Conservation (phyloP, 345 rosid genomes). For the Boechera stricta region DNA sequence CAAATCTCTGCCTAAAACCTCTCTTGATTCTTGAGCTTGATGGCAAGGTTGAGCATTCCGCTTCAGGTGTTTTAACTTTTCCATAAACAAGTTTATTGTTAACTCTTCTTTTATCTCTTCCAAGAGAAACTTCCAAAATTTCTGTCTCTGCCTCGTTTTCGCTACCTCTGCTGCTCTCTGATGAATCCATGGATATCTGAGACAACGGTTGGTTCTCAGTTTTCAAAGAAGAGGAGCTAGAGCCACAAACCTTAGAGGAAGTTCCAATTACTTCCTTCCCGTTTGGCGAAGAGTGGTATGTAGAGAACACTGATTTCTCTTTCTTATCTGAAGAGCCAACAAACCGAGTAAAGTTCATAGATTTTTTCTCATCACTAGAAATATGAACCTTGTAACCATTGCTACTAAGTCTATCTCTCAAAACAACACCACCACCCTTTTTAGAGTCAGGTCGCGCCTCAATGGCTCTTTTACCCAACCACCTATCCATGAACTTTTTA, state of each 20-base stretch:
- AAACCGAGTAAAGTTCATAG: constrained; percentile 55
- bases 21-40: constrained; percentile 56
- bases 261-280: constrained; percentile 76
- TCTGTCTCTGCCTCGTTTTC: constrained; percentile 61
- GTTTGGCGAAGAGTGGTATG: constrained; percentile 52
- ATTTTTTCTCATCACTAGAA: constrained; percentile 62
- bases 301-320: constrained; percentile 61
- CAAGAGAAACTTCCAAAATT: constrained; percentile 45
- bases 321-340: constrained; percentile 55
- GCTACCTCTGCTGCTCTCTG: constrained; percentile 63
- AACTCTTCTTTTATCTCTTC: constrained; percentile 54
- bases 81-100: constrained; percentile 43
- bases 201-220: constrained; percentile 52
- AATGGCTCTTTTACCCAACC: constrained; percentile 67
- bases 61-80: constrained; percentile 42
- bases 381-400: constrained; percentile 56
- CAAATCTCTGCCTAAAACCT: constrained; percentile 56
- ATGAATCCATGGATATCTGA: constrained; percentile 63
- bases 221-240: constrained; percentile 40
- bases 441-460: constrained; percentile 53
- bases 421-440: constrained; percentile 60
- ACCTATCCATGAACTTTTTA: constrained; percentile 64
- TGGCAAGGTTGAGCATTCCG: constrained; percentile 57
- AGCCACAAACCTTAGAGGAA: constrained; percentile 62
- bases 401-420: constrained; percentile 64